phyloP scores from a whole-genome alignment of 1,284 basidiomycete species.

The Ceratobasidium sp. region DNA sequence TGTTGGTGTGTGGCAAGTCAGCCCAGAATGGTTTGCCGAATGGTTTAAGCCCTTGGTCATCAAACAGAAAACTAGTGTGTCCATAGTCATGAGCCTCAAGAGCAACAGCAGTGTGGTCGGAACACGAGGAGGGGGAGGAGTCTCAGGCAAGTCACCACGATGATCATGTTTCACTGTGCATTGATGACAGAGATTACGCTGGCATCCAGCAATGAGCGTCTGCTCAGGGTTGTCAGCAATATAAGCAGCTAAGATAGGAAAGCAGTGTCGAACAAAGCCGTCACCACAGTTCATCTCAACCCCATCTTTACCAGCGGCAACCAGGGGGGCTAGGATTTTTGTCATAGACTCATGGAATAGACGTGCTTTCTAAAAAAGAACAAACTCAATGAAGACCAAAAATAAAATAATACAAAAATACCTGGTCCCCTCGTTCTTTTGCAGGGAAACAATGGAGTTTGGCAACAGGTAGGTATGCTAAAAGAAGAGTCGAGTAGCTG shows the following conservation, averaged over 20 bases:
- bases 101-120: background rate
- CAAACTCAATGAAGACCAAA: background rate
- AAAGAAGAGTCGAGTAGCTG: background rate
- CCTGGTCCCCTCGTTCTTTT: background rate
- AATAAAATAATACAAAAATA: background rate
- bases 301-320: constrained; percentile 32
- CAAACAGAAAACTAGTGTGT: constrained; percentile 5
- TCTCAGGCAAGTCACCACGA: constrained; percentile 11
- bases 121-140: background rate
- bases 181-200: constrained; percentile 9
- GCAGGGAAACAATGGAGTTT: background rate
- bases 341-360: constrained; percentile 42
- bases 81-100: constrained; percentile 4
- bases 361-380: background rate
- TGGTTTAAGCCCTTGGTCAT: constrained; percentile 17
- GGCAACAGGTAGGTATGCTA: background rate
- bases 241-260: constrained; percentile 35
- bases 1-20: constrained; percentile 49
- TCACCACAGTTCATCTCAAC: constrained; percentile 43
- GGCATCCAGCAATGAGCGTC: constrained; percentile 31
- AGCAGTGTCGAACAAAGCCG: constrained; percentile 30
- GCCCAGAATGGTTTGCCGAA: constrained; percentile 50
- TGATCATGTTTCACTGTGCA: constrained; percentile 18
- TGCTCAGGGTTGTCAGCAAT: constrained; percentile 44
- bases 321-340: constrained; percentile 23